Conservation (phyloP, 2,329 filamentous ascomycete genomes). For the Fusarium concolor region DNA sequence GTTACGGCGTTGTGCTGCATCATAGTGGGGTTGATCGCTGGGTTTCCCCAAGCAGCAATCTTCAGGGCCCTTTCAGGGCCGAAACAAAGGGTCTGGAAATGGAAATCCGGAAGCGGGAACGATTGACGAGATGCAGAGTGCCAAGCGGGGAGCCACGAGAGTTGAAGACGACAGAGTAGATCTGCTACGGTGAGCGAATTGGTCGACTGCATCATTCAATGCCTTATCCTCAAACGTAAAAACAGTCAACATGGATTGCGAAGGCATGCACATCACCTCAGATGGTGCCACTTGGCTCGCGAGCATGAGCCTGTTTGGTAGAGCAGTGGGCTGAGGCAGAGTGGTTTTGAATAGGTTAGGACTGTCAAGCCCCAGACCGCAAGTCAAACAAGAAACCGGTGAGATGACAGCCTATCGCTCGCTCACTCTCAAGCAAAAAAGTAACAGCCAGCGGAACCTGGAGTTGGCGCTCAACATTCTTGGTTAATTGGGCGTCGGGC, state of each 20-base stretch:
- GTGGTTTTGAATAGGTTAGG: background rate
- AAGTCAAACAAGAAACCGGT: slow-evolving; percentile 14
- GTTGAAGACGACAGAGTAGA: slow-evolving; percentile 12
- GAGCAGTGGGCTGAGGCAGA: slow-evolving; percentile 11
- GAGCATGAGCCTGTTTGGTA: background rate
- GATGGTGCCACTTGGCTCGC: slow-evolving; percentile 5
- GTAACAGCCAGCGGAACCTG: slow-evolving; percentile 11
- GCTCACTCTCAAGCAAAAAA: slow-evolving; percentile 7
- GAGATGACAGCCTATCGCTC: slow-evolving; percentile 12
- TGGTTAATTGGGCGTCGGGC: slow-evolving; percentile 42
- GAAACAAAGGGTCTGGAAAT: slow-evolving; percentile 43
- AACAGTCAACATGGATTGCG: background rate
- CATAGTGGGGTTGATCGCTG: slow-evolving; percentile 21
- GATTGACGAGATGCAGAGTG: slow-evolving; percentile 46
- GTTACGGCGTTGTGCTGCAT: slow-evolving; percentile 1
- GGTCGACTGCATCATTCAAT: slow-evolving; percentile 11
- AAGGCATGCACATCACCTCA: slow-evolving; percentile 10
- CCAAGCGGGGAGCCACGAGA: slow-evolving; percentile 32
- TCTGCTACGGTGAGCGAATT: background rate
- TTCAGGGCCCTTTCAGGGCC: slow-evolving; percentile 25
- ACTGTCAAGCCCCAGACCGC: slow-evolving; percentile 14
- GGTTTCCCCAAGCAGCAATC: slow-evolving; percentile 24
- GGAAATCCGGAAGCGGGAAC: slow-evolving; percentile 43
- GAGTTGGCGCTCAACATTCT: slow-evolving; percentile 27
- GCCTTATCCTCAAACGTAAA: background rate